phyloP scores from a whole-genome alignment of 345 rosid genomes.

The Conringia planisiliqua region DNA sequence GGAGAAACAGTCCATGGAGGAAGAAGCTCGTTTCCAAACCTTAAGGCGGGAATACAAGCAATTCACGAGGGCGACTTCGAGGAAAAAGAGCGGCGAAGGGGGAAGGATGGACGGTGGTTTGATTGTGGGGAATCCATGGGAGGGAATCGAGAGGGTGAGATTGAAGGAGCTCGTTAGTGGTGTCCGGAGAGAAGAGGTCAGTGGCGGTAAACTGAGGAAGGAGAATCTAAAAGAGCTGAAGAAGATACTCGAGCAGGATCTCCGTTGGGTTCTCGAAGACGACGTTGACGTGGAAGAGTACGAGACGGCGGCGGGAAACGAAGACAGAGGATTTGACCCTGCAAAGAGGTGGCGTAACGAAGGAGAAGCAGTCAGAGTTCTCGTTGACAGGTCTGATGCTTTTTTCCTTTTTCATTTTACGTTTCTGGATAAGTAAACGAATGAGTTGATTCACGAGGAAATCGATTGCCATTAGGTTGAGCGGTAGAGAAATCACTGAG shows the following conservation, averaged over 20 bases:
- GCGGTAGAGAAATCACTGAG: slow-evolving; percentile 57
- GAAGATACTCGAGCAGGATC: slow-evolving; percentile 64
- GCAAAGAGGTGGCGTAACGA: slow-evolving; percentile 59
- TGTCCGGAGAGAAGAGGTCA: slow-evolving; percentile 39
- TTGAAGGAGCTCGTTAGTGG: slow-evolving; percentile 53
- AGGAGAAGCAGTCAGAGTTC: slow-evolving; percentile 60
- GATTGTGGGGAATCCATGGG: slow-evolving; percentile 86
- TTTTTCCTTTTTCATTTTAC: slow-evolving; percentile 25
- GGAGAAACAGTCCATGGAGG: slow-evolving; percentile 40
- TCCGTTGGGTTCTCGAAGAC: slow-evolving; percentile 84
- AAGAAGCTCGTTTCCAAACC: slow-evolving; percentile 13
- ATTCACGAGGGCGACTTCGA: slow-evolving; percentile 40
- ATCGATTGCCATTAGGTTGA: slow-evolving; percentile 48
- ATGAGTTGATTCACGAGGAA: background rate
- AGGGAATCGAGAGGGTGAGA: slow-evolving; percentile 59
- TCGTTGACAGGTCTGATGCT: slow-evolving; percentile 58
- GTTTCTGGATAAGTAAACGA: background rate
- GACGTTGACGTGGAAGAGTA: slow-evolving; percentile 54
- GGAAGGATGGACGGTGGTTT: background rate
- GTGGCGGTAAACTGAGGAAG: slow-evolving; percentile 42
- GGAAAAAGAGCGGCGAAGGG: slow-evolving; percentile 3
- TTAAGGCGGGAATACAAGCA: slow-evolving; percentile 62
- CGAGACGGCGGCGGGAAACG: slow-evolving; percentile 2
- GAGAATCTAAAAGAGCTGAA: slow-evolving; percentile 65
- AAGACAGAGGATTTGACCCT: slow-evolving; percentile 38